Percentiles rank a stretch among this genome's conserved stretches.
These are phyloP conservation scores for Whalleya microplaca DNA, from an alignment of 2,329 filamentous ascomycete species.

Conservation along the genomic window DNA sequence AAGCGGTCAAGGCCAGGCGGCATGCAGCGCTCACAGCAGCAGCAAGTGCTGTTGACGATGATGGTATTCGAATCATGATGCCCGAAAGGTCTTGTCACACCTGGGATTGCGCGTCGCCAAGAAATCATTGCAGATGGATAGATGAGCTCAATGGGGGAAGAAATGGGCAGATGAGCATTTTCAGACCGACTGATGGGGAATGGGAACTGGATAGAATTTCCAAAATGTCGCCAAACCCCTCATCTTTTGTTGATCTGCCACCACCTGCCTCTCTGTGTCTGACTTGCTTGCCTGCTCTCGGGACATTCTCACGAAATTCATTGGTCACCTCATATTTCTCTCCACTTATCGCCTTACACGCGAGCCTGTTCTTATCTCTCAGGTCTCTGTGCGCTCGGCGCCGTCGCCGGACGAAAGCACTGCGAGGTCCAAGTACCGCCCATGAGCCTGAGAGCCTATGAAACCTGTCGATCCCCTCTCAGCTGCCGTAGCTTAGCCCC, in stretches of 20 bases:
- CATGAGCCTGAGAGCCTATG: background rate
- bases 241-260: background rate
- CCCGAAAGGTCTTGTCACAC: slow-evolving; percentile 33
- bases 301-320: slow-evolving; percentile 10
- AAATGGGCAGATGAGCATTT: slow-evolving; percentile 12
- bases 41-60: slow-evolving; percentile 17
- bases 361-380: slow-evolving; percentile 19
- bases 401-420: slow-evolving; percentile 1
- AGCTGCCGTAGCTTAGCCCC: slow-evolving; percentile 13
- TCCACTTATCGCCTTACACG: slow-evolving; percentile 15
- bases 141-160: background rate
- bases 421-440: slow-evolving; percentile 9
- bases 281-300: slow-evolving; percentile 5
- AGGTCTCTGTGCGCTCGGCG: slow-evolving; percentile 22
- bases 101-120: slow-evolving; percentile 41
- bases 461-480: background rate
- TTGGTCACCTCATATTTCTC: slow-evolving; percentile 17
- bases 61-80: slow-evolving; percentile 33
- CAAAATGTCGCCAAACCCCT: slow-evolving; percentile 1
- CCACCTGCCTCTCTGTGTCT: background rate
- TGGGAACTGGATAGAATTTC: slow-evolving; percentile 5
- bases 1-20: slow-evolving; percentile 32
- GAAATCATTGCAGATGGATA: slow-evolving; percentile 29
- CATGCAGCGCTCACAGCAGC: slow-evolving; percentile 22
- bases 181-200: slow-evolving; percentile 13